A percentile compares a stretch with the other conserved stretches of the same genome.
Evolutionary conservation across 208 protist species (phyloP).

Genomic region (Acanthamoeba quina): DNA sequence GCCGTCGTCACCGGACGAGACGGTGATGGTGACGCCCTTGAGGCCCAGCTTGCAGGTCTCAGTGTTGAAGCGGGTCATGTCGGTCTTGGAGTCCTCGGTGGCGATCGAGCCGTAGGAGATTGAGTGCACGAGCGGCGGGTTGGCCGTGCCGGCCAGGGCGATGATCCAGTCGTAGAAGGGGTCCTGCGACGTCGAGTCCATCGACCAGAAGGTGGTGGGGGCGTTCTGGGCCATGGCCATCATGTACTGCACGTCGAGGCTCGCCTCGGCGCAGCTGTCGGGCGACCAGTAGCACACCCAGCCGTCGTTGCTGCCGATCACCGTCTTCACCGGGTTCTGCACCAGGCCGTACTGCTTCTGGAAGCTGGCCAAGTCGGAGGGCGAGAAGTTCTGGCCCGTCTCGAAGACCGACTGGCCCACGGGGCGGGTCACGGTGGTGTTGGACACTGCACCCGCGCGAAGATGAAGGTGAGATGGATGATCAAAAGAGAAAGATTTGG

Average conservation of each 20-base stretch:
- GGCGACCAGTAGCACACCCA: not conserved
- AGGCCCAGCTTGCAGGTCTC: constrained; percentile 70
- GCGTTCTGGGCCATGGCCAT: constrained; percentile 42
- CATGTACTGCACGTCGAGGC: constrained; percentile 74
- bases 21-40: constrained; percentile 76
- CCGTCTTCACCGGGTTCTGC: not conserved
- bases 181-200: not conserved
- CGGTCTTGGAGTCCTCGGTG: not conserved
- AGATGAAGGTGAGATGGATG: too few relatives aligned
- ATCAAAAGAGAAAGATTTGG: too few relatives aligned
- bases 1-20: constrained; percentile 81
- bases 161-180: constrained; percentile 68
- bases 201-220: constrained; percentile 75
- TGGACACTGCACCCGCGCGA: not conserved
- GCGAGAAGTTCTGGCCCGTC: constrained; percentile 52
- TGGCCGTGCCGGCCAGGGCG: constrained; percentile 42
- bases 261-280: constrained; percentile 53
- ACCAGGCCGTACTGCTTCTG: not conserved
- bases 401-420: constrained; percentile 35
- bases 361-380: not conserved
- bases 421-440: not conserved
- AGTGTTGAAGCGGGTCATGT: constrained; percentile 42
- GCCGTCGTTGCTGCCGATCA: constrained; percentile 1
- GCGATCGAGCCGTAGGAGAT: constrained; percentile 68
- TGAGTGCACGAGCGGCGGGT: constrained; percentile 59